Conservation (phyloP, 2,329 filamentous ascomycete species). For the Ophidiomyces ophidiicola region DNA sequence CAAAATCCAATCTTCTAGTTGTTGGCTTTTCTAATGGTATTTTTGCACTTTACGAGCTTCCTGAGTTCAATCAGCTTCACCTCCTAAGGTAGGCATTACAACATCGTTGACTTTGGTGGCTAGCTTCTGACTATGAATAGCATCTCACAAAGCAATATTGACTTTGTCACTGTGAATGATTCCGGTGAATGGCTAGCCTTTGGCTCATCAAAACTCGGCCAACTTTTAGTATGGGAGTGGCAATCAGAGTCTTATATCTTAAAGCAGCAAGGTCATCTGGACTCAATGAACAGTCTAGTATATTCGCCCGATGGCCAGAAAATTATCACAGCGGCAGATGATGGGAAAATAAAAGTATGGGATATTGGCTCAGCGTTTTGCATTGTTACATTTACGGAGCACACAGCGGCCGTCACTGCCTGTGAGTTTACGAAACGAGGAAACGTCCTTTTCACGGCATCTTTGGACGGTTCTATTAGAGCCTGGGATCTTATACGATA, state of each 20-base stretch:
- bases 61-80: conserved; percentile 91
- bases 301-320: conserved; percentile 91
- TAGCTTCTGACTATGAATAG: conserved; percentile 36
- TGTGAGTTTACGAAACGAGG: conserved; percentile 93
- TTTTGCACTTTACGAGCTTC: conserved; percentile 90
- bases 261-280: conserved; percentile 95
- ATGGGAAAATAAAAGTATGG: conserved; percentile 98
- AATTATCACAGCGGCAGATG: conserved; percentile 86
- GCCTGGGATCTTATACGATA: conserved; percentile 96
- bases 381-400: conserved; percentile 94
- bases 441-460: conserved; percentile 90
- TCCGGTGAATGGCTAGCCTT: conserved; percentile 96
- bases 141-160: conserved; percentile 94
- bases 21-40: conserved; percentile 90
- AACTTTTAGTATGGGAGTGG: conserved; percentile 98
- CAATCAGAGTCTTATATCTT: conserved; percentile 97
- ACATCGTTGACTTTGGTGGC: background rate
- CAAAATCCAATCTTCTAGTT: conserved; percentile 80
- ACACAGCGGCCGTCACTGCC: conserved; percentile 80
- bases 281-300: conserved; percentile 82
- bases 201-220: conserved; percentile 85
- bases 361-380: conserved; percentile 94
- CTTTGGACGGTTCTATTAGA: conserved; percentile 82
- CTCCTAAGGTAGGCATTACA: conserved; percentile 43
- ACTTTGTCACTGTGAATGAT: conserved; percentile 86